phyloP scores from a whole-genome alignment of 768 basidiomycete genomes.

The Cystobasidiopsis lactophilus region DNA sequence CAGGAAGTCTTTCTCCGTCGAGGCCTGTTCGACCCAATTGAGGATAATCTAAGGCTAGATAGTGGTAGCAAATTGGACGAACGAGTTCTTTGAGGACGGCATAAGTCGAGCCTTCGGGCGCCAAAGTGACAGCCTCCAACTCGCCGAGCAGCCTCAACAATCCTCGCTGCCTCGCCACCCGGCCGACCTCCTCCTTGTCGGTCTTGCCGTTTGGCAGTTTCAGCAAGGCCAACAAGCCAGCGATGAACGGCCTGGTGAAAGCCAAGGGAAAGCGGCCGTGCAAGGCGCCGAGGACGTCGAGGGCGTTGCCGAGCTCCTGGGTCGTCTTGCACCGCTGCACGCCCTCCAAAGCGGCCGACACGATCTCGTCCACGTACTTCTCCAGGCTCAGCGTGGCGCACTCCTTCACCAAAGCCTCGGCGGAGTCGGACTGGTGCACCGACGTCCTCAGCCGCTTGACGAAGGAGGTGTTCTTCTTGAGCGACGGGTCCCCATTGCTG shows the following conservation, averaged over 20 bases:
- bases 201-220: slow-evolving; percentile 27
- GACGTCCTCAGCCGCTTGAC: slow-evolving; percentile 82
- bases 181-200: slow-evolving; percentile 70
- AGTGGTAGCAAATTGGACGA: slow-evolving; percentile 19
- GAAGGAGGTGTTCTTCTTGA: slow-evolving; percentile 86
- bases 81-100: slow-evolving; percentile 67
- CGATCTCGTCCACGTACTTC: slow-evolving; percentile 91
- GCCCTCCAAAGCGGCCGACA: slow-evolving; percentile 66
- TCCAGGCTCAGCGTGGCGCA: slow-evolving; percentile 71
- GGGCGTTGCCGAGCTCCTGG: slow-evolving; percentile 71
- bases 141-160: slow-evolving; percentile 72
- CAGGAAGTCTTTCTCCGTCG: slow-evolving; percentile 19
- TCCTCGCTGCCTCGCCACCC: slow-evolving; percentile 62
- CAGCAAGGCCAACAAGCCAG: slow-evolving; percentile 32
- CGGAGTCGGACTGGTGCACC: slow-evolving; percentile 29
- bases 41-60: no score
- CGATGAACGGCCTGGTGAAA: slow-evolving; percentile 52
- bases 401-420: slow-evolving; percentile 50
- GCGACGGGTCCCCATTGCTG: slow-evolving; percentile 50
- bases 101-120: slow-evolving; percentile 61
- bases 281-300: slow-evolving; percentile 70
- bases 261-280: slow-evolving; percentile 64
- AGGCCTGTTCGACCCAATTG: slow-evolving; percentile 9
- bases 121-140: slow-evolving; percentile 64
- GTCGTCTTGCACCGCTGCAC: slow-evolving; percentile 71